phyloP scores from a whole-genome alignment of 345 rosid species.

The Eucalyptus pauciflora region DNA sequence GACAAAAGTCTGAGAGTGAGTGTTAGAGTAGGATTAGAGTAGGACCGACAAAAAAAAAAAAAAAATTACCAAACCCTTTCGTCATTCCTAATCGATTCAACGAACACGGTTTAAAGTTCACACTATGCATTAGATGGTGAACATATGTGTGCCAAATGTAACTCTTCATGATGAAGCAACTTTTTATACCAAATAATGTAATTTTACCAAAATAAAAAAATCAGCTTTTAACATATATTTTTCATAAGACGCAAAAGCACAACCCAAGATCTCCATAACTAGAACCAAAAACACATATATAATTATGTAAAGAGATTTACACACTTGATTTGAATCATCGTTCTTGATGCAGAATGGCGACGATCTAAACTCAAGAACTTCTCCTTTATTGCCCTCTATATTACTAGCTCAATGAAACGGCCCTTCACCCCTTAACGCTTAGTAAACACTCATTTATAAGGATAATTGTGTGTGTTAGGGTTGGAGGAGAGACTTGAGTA shows the following conservation, averaged over 20 bases:
- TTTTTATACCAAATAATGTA: background rate
- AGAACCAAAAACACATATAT: too few species aligned
- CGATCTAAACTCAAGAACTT: too few species aligned
- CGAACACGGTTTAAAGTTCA: background rate
- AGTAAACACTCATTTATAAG: too few species aligned
- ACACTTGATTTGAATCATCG: too few species aligned
- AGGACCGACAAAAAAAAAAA: too few species aligned
- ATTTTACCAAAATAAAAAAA: background rate
- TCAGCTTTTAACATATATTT: background rate
- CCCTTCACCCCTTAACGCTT: fast-evolving
- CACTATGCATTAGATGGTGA: background rate
- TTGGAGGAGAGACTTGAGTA: too few species aligned
- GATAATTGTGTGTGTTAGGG: too few species aligned
- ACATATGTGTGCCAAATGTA: background rate
- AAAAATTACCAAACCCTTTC: background rate
- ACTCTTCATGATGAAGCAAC: background rate
- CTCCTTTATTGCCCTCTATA: fast-evolving
- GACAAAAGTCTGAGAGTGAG: too few species aligned
- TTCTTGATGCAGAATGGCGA: too few species aligned
- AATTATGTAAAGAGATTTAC: too few species aligned
- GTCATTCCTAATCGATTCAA: background rate
- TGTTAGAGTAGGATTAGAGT: too few species aligned
- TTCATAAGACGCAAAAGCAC: fast-evolving
- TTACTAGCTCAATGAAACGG: fast-evolving
- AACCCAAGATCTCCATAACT: too few species aligned